Conservation (phyloP, 169 alveolate genomes). For the Plasmodium vivax region DNA sequence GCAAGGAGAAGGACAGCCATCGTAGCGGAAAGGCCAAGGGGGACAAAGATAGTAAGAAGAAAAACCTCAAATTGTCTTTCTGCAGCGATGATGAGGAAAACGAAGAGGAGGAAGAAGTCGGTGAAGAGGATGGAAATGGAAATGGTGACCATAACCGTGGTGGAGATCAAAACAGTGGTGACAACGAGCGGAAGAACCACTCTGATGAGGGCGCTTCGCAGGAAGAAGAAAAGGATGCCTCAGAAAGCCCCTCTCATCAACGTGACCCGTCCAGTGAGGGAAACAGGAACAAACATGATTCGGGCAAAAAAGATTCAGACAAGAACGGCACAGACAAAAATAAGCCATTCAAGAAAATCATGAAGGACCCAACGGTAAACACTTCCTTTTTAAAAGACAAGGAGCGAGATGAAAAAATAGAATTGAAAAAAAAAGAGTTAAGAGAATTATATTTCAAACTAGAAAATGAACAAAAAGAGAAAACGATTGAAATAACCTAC, state of each 20-base stretch:
- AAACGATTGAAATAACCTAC: slow-evolving; percentile 65
- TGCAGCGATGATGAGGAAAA: slow-evolving; percentile 35
- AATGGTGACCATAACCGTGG: background rate
- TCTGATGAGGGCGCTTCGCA: background rate
- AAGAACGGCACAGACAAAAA: background rate
- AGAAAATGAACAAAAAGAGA: slow-evolving; percentile 71
- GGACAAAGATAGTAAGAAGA: slow-evolving; percentile 10
- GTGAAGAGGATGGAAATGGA: slow-evolving; percentile 12
- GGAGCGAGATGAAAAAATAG: slow-evolving; percentile 71
- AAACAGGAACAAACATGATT: background rate
- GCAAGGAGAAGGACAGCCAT: slow-evolving; percentile 19
- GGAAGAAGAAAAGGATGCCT: background rate
- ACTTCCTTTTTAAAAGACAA: slow-evolving; percentile 72
- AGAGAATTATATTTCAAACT: slow-evolving; percentile 72
- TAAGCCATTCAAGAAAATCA: slow-evolving; percentile 32
- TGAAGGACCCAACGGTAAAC: slow-evolving; percentile 71
- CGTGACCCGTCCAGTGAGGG: background rate
- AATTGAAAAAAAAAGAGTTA: slow-evolving; percentile 57
- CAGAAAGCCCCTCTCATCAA: background rate
- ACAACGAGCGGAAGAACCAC: background rate
- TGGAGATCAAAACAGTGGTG: background rate
- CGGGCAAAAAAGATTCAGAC: background rate
- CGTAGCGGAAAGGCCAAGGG: slow-evolving; percentile 4
- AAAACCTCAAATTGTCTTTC: slow-evolving; percentile 47
- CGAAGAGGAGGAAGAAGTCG: slow-evolving; percentile 14